Conservation (phyloP, 768 basidiomycete species). For the Lactifluus hygrophoroides region DNA sequence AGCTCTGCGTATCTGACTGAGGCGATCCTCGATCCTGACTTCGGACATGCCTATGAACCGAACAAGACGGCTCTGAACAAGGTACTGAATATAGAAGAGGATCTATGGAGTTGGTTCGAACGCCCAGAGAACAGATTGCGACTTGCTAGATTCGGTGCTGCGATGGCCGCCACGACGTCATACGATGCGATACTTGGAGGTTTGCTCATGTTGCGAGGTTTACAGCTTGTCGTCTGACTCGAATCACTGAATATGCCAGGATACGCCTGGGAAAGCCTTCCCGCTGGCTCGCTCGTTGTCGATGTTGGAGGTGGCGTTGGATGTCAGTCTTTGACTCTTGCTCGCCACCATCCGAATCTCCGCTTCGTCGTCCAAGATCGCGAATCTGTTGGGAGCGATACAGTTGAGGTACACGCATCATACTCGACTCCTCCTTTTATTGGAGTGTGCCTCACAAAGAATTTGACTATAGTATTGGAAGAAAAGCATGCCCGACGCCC, state of each 20-base stretch:
- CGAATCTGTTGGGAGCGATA: not conserved
- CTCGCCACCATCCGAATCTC: not conserved
- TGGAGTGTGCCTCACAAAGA: not conserved
- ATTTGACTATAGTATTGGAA: not conserved
- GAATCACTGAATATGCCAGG: not conserved
- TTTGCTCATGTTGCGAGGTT: not conserved
- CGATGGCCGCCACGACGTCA: not conserved
- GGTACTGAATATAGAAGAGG: not conserved
- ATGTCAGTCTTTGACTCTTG: not conserved
- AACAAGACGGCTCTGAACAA: not conserved
- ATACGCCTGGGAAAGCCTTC: conserved; percentile 2
- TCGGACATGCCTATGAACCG: not conserved
- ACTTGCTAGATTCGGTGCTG: conserved; percentile 2
- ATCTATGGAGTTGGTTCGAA: not conserved
- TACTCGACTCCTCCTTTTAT: not conserved
- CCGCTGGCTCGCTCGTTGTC: conserved; percentile 4
- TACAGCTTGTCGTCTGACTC: not conserved
- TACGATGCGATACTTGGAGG: not conserved
- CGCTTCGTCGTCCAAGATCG: conserved; percentile 12
- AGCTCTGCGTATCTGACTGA: conserved; percentile 21
- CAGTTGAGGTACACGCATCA: not conserved
- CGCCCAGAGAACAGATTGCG: not conserved
- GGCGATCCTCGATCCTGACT: conserved; percentile 15
- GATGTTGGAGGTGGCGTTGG: conserved; percentile 10
- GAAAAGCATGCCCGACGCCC: not conserved